Evolutionary conservation across 2,329 filamentous ascomycete species (phyloP), one percentile per base, ranked within the genome.

Genomic region (Monosporascus sp.): DNA sequence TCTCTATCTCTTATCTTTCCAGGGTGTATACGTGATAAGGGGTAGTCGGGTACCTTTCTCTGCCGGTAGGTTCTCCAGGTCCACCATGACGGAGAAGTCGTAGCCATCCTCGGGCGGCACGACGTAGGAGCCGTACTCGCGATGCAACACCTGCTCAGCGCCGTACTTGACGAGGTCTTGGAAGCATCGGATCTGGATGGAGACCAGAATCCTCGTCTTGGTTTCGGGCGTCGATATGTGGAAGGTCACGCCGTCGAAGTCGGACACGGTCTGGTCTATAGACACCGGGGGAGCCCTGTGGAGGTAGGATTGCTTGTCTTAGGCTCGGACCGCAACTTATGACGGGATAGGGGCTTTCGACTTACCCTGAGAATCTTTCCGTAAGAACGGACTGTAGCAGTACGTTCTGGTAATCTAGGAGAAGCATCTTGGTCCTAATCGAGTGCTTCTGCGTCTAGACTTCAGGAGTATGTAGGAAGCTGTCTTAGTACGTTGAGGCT

Each of bases 181-280:
- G 78, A 87, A 99, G 78, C 94, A 99, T 77, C 93, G 89, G 72
- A 99, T 91, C 72, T 91, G 85, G 66, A 99, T 88, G 22, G 94
- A 99, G 55, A 99, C 86, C 50, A 96, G 82, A 61, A 99, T 97
- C 76, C 95, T 91, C 49, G 90, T 87, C 80, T 97, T 97, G 58
- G 85, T 79, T 72, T 96, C 91, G 55, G 93, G 94, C 1, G 94
- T 99, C 38, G 93, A 97, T 68, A 99, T 92, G 74, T 99, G 94
- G 76, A 97, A 99, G 63, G 90, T 96, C 64, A 97, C 94, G 70
- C 93, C 93, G 76, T 99, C 95, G 70, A 99, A 99, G 76, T 99
- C 94, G 70, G 93, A 97, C 59, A 97, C 91, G 59, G 96, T 91
- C 78, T 99, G 94, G 76, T 99, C 95, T 72, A 99, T 96, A 64